These are phyloP conservation scores for Verticillium isaacii DNA, from an alignment of 2,329 filamentous ascomycete species.

Conservation along the genomic window DNA sequence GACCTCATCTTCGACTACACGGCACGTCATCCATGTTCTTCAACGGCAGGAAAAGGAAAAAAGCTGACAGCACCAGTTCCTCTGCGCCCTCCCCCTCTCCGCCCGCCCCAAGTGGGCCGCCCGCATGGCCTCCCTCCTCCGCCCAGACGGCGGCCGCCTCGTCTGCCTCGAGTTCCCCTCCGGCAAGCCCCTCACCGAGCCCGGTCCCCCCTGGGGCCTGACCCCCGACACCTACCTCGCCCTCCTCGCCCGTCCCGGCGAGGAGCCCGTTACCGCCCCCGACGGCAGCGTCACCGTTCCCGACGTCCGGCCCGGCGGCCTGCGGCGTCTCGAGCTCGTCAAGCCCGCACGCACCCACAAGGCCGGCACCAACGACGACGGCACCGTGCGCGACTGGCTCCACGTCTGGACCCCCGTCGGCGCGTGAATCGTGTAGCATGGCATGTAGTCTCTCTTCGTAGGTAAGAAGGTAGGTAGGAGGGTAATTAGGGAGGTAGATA, in stretches of 20 bases:
- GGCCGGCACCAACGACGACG: constrained; percentile 38
- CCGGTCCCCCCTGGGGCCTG: constrained; percentile 70
- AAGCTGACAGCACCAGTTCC: constrained; percentile 39
- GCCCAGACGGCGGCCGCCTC: constrained; percentile 40
- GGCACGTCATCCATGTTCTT: constrained; percentile 30
- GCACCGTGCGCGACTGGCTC: constrained; percentile 45
- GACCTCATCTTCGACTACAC: constrained; percentile 64
- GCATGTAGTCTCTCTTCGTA: neutral
- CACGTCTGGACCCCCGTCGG: constrained; percentile 43
- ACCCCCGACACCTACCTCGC: constrained; percentile 66
- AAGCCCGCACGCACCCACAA: constrained; percentile 46
- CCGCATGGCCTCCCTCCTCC: constrained; percentile 45
- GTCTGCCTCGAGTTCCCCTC: constrained; percentile 75
- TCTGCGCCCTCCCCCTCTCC: constrained; percentile 54
- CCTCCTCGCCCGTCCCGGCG: constrained; percentile 66
- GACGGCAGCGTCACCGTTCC: constrained; percentile 24
- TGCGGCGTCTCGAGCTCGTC: constrained; percentile 42
- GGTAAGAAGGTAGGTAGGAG: too few relatives aligned
- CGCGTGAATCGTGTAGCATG: neutral
- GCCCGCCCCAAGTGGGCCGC: constrained; percentile 49
- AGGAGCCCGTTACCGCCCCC: constrained; percentile 29
- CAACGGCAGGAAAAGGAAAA: neutral
- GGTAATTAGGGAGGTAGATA: too few relatives aligned
- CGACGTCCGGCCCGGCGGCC: constrained; percentile 34
- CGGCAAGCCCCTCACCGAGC: constrained; percentile 58